These are phyloP conservation scores for Akanthomyces uredinophilus DNA, from an alignment of 2,329 filamentous ascomycete genomes.

Conservation along the genomic window DNA sequence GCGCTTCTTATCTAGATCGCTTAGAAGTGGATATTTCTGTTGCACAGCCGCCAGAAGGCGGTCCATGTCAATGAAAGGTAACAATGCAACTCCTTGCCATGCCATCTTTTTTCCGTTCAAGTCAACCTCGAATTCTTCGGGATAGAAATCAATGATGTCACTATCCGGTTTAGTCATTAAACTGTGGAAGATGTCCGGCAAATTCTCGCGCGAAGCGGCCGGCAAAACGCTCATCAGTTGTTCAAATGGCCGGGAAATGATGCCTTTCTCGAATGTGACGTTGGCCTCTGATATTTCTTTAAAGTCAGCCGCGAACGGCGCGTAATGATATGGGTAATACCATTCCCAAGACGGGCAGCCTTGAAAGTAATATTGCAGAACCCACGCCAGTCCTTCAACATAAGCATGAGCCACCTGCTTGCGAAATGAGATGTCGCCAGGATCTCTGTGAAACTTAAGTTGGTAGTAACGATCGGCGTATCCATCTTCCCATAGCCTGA, in stretches of 20 bases:
- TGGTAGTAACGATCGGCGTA: conserved; percentile 96
- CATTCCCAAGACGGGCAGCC: conserved; percentile 98
- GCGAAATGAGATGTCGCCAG: conserved; percentile 78
- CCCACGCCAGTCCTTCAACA: conserved; percentile 92
- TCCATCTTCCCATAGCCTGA: conserved; percentile 90
- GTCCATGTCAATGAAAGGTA: conserved; percentile 94
- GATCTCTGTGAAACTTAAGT: conserved; percentile 85
- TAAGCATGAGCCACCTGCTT: conserved; percentile 87
- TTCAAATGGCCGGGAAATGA: conserved; percentile 86
- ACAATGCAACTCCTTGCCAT: conserved; percentile 90
- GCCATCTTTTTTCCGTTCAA: conserved; percentile 97
- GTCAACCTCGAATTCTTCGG: conserved; percentile 87
- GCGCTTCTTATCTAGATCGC: conserved; percentile 67
- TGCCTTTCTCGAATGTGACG: conserved; percentile 77
- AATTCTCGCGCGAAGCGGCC: conserved; percentile 84
- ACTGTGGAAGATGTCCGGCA: conserved; percentile 81
- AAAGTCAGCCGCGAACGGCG: conserved; percentile 94
- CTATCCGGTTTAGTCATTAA: conserved; percentile 87
- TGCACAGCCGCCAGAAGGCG: conserved; percentile 77
- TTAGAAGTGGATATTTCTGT: conserved; percentile 74
- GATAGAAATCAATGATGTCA: conserved; percentile 96
- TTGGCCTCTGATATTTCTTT: conserved; percentile 74
- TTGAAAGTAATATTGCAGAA: conserved; percentile 94
- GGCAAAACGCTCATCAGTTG: conserved; percentile 98
- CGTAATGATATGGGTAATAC: conserved; percentile 99